Conservation (phyloP, 1,284 basidiomycete genomes). For the Ceratobasidium sp. region DNA sequence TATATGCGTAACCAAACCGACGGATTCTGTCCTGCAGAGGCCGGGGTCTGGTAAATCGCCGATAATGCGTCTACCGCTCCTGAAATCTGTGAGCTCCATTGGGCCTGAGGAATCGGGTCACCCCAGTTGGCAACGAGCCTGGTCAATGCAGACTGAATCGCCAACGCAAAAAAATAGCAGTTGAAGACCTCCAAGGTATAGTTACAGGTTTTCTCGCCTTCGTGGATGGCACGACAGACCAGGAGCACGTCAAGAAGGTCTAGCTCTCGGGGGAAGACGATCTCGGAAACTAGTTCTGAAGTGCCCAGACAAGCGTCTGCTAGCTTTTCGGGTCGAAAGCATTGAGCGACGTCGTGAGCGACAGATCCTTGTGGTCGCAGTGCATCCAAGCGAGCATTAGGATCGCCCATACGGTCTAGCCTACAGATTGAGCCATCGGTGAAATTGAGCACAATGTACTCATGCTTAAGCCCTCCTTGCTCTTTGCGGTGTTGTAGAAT, state of each 20-base stretch:
- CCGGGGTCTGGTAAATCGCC: not conserved
- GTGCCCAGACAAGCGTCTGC: slow-evolving; percentile 6
- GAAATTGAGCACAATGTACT: slow-evolving; percentile 17
- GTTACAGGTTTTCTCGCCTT: slow-evolving; percentile 22
- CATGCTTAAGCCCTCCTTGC: slow-evolving; percentile 6
- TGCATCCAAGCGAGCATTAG: slow-evolving; percentile 10
- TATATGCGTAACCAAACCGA: slow-evolving; percentile 7
- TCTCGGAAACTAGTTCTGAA: not conserved
- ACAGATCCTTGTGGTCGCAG: not conserved
- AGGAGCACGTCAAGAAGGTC: slow-evolving; percentile 3
- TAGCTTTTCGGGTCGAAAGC: not conserved
- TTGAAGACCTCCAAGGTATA: slow-evolving; percentile 13
- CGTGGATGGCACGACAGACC: slow-evolving; percentile 31
- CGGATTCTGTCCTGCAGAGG: not conserved
- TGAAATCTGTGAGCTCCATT: not conserved
- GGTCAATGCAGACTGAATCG: slow-evolving; percentile 6
- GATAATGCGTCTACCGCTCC: not conserved
- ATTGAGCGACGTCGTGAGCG: slow-evolving; percentile 1
- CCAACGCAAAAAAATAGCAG: slow-evolving; percentile 34
- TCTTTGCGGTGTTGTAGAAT: slow-evolving; percentile 22
- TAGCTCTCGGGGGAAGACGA: not conserved
- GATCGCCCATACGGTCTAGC: slow-evolving; percentile 24
- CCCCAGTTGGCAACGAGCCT: not conserved
- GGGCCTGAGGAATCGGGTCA: not conserved
- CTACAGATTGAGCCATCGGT: slow-evolving; percentile 6